Conservation (phyloP, 1,284 basidiomycete genomes). For the Agaricales sp. region DNA sequence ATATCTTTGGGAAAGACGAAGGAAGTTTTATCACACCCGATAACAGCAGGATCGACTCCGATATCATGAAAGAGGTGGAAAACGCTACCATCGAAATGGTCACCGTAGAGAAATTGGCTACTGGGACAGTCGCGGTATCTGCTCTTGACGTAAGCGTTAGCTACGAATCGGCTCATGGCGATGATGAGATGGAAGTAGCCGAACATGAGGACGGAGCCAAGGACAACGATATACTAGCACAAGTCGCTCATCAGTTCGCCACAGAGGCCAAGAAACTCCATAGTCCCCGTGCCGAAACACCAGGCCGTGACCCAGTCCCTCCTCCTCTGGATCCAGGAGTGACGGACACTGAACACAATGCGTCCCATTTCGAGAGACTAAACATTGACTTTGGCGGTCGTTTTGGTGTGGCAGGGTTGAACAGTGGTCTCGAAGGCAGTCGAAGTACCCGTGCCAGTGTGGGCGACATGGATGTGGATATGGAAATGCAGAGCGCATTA, state of each 20-base stretch:
- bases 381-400: conserved; percentile 37
- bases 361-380: conserved; percentile 12
- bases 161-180: neutral
- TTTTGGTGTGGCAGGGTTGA: conserved; percentile 23
- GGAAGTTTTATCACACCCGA: neutral
- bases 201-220: no score
- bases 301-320: neutral
- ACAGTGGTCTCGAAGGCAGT: conserved; percentile 13
- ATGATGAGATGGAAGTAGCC: neutral
- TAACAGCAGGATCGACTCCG: neutral
- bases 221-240: neutral
- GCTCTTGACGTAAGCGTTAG: neutral
- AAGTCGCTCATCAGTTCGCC: neutral
- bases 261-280: neutral
- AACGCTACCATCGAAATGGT: neutral
- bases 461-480: conserved; percentile 37
- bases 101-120: neutral
- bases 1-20: neutral
- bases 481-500: conserved; percentile 68
- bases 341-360: conserved; percentile 17
- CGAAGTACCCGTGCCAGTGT: conserved; percentile 12
- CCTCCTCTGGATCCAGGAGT: neutral
- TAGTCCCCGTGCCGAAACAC: neutral
- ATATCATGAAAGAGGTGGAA: neutral
- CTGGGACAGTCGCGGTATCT: neutral